phyloP scores from a whole-genome alignment of 2,329 filamentous ascomycete species.

The Monosporascus sp. region DNA sequence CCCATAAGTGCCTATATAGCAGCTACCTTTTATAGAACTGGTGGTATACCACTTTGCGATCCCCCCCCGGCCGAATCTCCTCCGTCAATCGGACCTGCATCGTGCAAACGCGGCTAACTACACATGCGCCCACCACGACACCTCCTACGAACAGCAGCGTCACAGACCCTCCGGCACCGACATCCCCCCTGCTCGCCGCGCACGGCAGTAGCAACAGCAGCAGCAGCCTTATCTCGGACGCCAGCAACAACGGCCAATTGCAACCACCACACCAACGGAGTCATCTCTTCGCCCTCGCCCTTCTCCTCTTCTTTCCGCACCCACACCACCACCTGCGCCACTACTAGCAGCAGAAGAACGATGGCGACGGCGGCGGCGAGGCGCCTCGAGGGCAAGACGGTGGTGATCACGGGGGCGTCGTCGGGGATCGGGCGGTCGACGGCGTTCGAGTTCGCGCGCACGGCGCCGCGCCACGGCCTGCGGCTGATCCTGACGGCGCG shows the following conservation, averaged over 20 bases:
- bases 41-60: too few relatives aligned
- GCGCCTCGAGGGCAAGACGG: slow-evolving; percentile 88
- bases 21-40: neutral
- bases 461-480: slow-evolving; percentile 69
- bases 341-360: slow-evolving; percentile 30
- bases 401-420: slow-evolving; percentile 86
- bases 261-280: neutral
- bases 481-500: slow-evolving; percentile 87
- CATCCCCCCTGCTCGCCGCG: too few relatives aligned
- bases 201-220: too few relatives aligned
- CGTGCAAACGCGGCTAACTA: too few relatives aligned
- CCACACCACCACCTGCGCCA: slow-evolving; percentile 25
- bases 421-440: slow-evolving; percentile 82
- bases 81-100: too few relatives aligned
- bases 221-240: neutral
- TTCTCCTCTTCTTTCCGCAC: neutral
- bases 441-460: slow-evolving; percentile 90
- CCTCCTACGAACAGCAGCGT: too few relatives aligned
- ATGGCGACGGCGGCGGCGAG: slow-evolving; percentile 61
- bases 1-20: neutral
- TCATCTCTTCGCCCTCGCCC: neutral
- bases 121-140: too few relatives aligned
- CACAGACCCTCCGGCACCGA: too few relatives aligned
- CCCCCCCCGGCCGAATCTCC: too few relatives aligned
- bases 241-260: neutral